Conservation (phyloP, 1,139 yeast species). For the Candida dubliniensis region DNA sequence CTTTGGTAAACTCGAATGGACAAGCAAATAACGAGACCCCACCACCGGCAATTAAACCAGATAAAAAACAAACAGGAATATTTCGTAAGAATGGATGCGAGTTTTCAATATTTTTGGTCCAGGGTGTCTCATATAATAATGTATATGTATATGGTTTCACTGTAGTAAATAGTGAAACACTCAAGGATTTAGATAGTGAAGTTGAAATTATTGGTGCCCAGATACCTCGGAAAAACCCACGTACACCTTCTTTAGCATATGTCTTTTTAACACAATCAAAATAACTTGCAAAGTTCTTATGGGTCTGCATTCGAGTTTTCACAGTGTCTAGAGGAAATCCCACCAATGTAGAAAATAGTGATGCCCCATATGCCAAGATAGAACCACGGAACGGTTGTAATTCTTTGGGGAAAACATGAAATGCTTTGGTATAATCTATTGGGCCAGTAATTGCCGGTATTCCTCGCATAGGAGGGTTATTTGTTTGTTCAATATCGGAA, state of each 20-base stretch:
- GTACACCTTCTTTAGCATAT: constrained; percentile 58
- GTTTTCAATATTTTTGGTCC: constrained; percentile 11
- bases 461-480: constrained; percentile 9
- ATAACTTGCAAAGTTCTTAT: constrained; percentile 55
- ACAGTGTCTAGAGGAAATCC: constrained; percentile 86
- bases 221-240: constrained; percentile 76
- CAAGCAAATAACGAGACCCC: constrained; percentile 68
- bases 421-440: constrained; percentile 36
- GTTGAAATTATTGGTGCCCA: constrained; percentile 70
- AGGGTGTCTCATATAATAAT: constrained; percentile 21
- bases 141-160: constrained; percentile 51
- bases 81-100: constrained; percentile 49
- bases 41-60: constrained; percentile 71
- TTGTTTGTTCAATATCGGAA: not conserved
- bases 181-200: constrained; percentile 63
- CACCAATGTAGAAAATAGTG: constrained; percentile 64
- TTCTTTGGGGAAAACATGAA: constrained; percentile 50
- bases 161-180: constrained; percentile 64
- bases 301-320: constrained; percentile 84
- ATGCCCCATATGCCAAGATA: constrained; percentile 62
- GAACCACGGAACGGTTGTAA: constrained; percentile 59
- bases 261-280: constrained; percentile 62
- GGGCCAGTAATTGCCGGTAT: constrained; percentile 49
- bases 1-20: constrained; percentile 83
- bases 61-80: constrained; percentile 62